A percentile compares a stretch with the other conserved stretches of the same genome.
Evolutionary conservation across 306 rosid genomes (phyloP).

Genomic region (Medicago arabica): DNA sequence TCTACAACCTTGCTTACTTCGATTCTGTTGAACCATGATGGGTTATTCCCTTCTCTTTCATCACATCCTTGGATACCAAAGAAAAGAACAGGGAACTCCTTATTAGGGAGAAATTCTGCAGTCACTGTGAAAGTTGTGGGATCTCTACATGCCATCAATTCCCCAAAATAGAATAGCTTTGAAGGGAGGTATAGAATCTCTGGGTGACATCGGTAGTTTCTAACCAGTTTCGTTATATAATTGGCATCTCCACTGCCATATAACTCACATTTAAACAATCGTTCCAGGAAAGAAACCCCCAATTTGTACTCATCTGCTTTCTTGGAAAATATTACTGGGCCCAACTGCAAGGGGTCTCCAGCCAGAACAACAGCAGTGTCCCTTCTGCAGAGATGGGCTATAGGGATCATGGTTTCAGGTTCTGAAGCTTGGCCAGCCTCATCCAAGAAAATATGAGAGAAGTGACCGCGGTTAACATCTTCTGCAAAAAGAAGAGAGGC

Average conservation of each 20-base stretch:
- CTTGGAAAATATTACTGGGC: constrained; percentile 85
- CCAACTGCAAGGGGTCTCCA: constrained; percentile 95
- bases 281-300: constrained; percentile 83
- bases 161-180: constrained; percentile 66
- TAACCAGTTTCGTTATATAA: constrained; percentile 69
- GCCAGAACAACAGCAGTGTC: constrained; percentile 89
- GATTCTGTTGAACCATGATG: constrained; percentile 96
- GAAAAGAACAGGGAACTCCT: constrained; percentile 84
- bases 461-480: constrained; percentile 73
- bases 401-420: constrained; percentile 86
- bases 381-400: constrained; percentile 66
- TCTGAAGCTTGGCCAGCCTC: constrained; percentile 99
- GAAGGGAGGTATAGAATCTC: constrained; percentile 86
- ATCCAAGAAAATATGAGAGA: constrained; percentile 92
- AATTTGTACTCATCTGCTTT: constrained; percentile 63
- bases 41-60: constrained; percentile 96
- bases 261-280: constrained; percentile 61
- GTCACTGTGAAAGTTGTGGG: constrained; percentile 44
- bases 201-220: constrained; percentile 88
- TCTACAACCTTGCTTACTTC: constrained; percentile 90
- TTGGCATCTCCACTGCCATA: constrained; percentile 64
- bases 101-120: constrained; percentile 72
- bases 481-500: constrained; percentile 72
- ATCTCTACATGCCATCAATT: constrained; percentile 82
- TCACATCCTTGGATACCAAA: constrained; percentile 96